Evolutionary conservation across 2,329 filamentous ascomycete genomes (phyloP), one percentile per base, ranked within the genome.

Genomic region (Trichocomaceae sp.): DNA sequence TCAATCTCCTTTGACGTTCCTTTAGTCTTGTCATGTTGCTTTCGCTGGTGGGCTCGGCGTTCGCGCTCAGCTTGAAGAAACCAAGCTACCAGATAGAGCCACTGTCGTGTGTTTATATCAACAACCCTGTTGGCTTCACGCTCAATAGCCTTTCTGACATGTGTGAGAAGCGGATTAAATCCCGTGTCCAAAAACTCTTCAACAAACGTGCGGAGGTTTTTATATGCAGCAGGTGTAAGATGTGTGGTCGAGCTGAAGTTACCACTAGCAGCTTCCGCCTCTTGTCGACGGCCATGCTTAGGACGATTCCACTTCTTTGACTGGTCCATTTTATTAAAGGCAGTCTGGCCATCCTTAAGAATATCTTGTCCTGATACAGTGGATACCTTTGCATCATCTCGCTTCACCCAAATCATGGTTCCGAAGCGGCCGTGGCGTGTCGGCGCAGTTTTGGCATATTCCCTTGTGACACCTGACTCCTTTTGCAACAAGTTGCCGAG

Each of bases 331-430:
- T 96, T 95, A 50, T 87, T 80, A 60, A 96, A 81, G 6, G 87
- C 86, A 39, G 82, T 81, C 8, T 87, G 80, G 6, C 84, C 81
- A 63, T 90, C 84, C 2, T 84, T 81, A 45, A 99, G 80, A 4
- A 88, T 88, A 62, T 90, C 86, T 67, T 97, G 92, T 1, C 93
- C 93, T 0, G 90, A 91, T 1, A 99, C 81, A 0, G 91, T 90
- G 0, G 88, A 87, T 63, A 93, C 82, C 64, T 91, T 91, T 50
- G 87, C 84, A 62, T 91, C 87, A 48, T 90, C 87, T 54, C 91
- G 80, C 73, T 95, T 90, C 37, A 99, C 83, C 91, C 92, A 97
- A 33, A 96, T 84, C 88, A 97, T 97, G 10, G 91, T 95, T 2
- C 93, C 93, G 65, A 97, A 99, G 33, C 93, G 83, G 62, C 91